These are phyloP conservation scores for Pisolithus albus DNA, from an alignment of 768 basidiomycete genomes.

Conservation along the genomic window DNA sequence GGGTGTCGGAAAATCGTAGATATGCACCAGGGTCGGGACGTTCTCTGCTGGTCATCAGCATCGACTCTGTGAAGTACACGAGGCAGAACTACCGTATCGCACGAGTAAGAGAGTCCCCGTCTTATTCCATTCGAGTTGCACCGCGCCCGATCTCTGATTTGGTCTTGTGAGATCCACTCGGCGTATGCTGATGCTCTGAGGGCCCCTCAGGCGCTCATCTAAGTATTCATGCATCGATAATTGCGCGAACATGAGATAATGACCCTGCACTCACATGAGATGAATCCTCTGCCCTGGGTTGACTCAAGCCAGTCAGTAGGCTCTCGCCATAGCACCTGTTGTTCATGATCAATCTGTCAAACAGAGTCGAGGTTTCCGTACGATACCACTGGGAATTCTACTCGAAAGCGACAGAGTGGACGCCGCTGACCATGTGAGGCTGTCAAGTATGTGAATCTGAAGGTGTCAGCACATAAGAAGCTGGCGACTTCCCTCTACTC, in stretches of 20 bases:
- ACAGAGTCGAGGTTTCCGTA: slow-evolving; percentile 30
- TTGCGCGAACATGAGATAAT: background rate
- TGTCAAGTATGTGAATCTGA: slow-evolving; percentile 72
- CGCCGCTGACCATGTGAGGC: slow-evolving; percentile 65
- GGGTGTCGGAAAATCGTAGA: slow-evolving; percentile 66
- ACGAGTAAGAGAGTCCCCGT: slow-evolving; percentile 67
- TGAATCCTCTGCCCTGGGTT: slow-evolving; percentile 78
- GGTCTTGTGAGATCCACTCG: slow-evolving; percentile 56
- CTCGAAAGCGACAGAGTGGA: slow-evolving; percentile 55
- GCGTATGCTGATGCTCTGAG: slow-evolving; percentile 43
- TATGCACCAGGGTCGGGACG: slow-evolving; percentile 54
- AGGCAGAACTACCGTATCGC: slow-evolving; percentile 50
- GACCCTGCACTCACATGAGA: slow-evolving; percentile 56
- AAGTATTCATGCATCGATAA: background rate
- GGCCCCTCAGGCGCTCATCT: slow-evolving; percentile 64
- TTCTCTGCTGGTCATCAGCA: slow-evolving; percentile 39
- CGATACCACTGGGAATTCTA: slow-evolving; percentile 49
- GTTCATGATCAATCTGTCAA: background rate
- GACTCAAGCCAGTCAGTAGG: slow-evolving; percentile 78
- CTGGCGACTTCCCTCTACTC: slow-evolving; percentile 6
- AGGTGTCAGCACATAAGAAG: background rate
- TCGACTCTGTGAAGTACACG: background rate
- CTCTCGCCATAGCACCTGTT: slow-evolving; percentile 79
- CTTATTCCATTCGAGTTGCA: slow-evolving; percentile 77
- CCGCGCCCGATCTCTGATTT: slow-evolving; percentile 58